Percentiles rank a stretch among this genome's conserved stretches.
Conservation (phyloP, 352 stramenopile species). For the Phytophthora uliginosa region DNA sequence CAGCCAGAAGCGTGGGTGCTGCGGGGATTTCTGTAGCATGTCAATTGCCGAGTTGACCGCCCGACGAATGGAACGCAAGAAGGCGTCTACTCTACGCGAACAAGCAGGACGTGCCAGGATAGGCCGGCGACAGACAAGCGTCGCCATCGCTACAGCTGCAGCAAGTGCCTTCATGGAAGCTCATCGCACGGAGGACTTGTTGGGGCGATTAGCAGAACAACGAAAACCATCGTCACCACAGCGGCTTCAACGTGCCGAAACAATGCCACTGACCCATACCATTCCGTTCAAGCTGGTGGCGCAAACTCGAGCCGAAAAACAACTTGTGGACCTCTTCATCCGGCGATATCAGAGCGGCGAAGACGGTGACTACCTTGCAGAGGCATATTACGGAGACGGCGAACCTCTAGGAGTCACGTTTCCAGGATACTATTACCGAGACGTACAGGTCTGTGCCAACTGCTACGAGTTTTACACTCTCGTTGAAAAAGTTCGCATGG, state of each 20-base stretch:
- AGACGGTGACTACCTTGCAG: constrained; percentile 79
- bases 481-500: constrained; percentile 79
- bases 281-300: constrained; percentile 89
- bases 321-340: constrained; percentile 83
- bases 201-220: constrained; percentile 24
- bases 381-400: constrained; percentile 81
- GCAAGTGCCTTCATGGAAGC: constrained; percentile 67
- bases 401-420: constrained; percentile 81
- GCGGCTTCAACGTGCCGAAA: constrained; percentile 38
- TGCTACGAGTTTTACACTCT: constrained; percentile 88
- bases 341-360: constrained; percentile 82
- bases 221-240: constrained; percentile 52
- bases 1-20: constrained; percentile 80
- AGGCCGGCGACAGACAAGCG: constrained; percentile 51
- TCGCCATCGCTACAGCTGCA: constrained; percentile 58
- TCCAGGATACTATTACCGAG: constrained; percentile 87
- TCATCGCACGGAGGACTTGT: constrained; percentile 37
- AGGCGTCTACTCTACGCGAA: constrained; percentile 24
- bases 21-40: constrained; percentile 74
- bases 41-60: constrained; percentile 48
- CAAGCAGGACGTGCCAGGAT: constrained; percentile 16
- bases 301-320: constrained; percentile 81
- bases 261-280: constrained; percentile 35
- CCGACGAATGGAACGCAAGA: constrained; percentile 53
- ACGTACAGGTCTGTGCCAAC: constrained; percentile 80